These are phyloP conservation scores for Aspergillus sergii DNA, from an alignment of 2,329 filamentous ascomycete species.

Conservation along the genomic window DNA sequence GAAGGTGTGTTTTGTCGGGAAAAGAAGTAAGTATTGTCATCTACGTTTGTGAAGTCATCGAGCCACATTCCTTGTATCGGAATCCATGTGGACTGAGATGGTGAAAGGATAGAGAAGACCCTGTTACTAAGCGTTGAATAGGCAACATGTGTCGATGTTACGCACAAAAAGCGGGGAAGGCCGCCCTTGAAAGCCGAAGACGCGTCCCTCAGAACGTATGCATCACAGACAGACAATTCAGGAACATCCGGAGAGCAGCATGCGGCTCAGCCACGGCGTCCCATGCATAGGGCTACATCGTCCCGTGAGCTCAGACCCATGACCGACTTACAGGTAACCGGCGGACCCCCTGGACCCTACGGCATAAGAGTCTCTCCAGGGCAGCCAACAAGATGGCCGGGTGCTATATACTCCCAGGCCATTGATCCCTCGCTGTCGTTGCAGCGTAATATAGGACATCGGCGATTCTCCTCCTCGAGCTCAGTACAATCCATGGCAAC, in stretches of 20 bases:
- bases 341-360: slow-evolving; percentile 21
- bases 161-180: slow-evolving; percentile 50
- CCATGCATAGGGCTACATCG: slow-evolving; percentile 37
- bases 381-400: slow-evolving; percentile 37
- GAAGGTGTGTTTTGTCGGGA: slow-evolving; percentile 48
- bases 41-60: neutral
- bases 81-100: neutral
- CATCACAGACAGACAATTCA: slow-evolving; percentile 31
- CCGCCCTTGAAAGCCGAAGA: slow-evolving; percentile 49
- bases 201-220: slow-evolving; percentile 35
- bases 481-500: slow-evolving; percentile 28
- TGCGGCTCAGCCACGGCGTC: slow-evolving; percentile 24
- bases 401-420: slow-evolving; percentile 31
- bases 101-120: neutral
- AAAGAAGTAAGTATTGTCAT: slow-evolving; percentile 45
- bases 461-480: slow-evolving; percentile 38
- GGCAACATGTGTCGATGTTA: slow-evolving; percentile 49
- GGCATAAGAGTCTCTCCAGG: slow-evolving; percentile 24
- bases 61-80: too few species aligned
- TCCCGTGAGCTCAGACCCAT: slow-evolving; percentile 43
- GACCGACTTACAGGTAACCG: slow-evolving; percentile 38
- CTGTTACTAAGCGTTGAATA: slow-evolving; percentile 17
- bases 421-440: slow-evolving; percentile 32
- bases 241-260: slow-evolving; percentile 30
- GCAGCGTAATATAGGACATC: slow-evolving; percentile 27